Base-by-base conservation (phyloP, 2,329 filamentous ascomycete genomes). In the Karstenula rhodostoma region DNA sequence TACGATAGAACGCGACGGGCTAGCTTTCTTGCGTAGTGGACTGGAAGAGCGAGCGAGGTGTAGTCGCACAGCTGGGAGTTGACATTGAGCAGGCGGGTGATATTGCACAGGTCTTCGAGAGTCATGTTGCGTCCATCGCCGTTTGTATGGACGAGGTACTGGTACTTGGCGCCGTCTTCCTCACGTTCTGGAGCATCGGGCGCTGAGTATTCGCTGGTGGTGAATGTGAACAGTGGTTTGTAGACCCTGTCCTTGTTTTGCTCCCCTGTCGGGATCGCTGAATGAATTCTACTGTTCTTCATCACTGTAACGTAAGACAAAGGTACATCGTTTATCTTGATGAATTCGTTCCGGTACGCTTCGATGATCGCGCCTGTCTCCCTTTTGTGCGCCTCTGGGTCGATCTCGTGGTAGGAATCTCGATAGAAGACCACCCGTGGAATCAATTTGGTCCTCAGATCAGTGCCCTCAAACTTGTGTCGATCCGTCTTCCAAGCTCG, bases 1-100 rank as follows among this genome's bases (percentile, higher is more conserved):
- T 57, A 57, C 10, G 46, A 42, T 2, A 57, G 32, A 9, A 57
- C 55, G 27, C 55, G 55, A 25, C 55, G 55, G 13, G 43, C 43
- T 12, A 57, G 55, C 19, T 57, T 57, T n/a, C 37, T 22, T 0
- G 55, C 55, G 29, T 50, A 49, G 23, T 49, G 44, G 1, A 57
- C 22, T 13, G 55, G 55, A 23, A 57, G 55, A 15, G 55, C 55
- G 17, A 42, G 32, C 4, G 44, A 50, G 2, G 46, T 42, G 23
- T 13, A 19, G n/a, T 49, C 23, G 19, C 46, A 25, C 2, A 51
- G 25, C n/a, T 57, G 44, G 3, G 55, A 40, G 23, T n/a, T 50
- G 5, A 27, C 13, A 46, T 57, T 57, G 32, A 57, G 44, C 2
- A 17, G 33, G 4, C 12, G 33, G 44, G 55, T 57, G 23, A 32